Conservation (phyloP, 305 asterid species). For the Solanum hybrid region DNA sequence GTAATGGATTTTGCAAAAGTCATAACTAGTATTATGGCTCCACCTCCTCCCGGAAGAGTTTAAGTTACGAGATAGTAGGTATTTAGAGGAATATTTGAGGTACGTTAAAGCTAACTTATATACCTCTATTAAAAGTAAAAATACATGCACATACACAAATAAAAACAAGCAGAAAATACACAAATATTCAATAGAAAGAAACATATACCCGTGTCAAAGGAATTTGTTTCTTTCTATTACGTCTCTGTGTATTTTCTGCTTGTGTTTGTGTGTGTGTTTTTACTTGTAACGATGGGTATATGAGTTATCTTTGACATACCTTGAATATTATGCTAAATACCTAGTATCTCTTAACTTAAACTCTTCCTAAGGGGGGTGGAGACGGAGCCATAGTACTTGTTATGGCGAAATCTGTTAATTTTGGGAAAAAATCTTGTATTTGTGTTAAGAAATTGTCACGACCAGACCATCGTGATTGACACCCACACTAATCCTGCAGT, state of each 20-base stretch:
- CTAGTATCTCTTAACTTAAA: background rate
- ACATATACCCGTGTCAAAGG: background rate
- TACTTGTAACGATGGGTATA: background rate
- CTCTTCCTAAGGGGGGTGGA: background rate
- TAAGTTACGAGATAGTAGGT: background rate
- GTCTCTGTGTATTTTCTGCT: background rate
- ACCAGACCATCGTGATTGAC: too few relatives aligned
- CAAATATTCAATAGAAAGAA: background rate
- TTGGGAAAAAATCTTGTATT: background rate
- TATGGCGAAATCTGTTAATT: background rate
- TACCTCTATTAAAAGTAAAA: background rate
- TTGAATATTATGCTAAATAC: background rate
- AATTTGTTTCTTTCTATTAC: background rate
- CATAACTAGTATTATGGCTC: background rate
- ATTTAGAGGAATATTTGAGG: background rate
- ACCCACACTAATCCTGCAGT: too few relatives aligned
- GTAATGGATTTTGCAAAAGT: too few relatives aligned
- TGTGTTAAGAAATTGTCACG: too few relatives aligned
- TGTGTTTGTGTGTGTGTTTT: background rate
- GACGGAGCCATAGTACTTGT: background rate
- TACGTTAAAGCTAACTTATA: background rate
- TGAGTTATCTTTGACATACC: background rate
- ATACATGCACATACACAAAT: background rate
- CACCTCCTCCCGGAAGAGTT: background rate
- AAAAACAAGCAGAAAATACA: background rate